A percentile compares a stretch with the other conserved stretches of the same genome.
phyloP scores from a whole-genome alignment of 306 rosid genomes.

The Trifolium pratense region DNA sequence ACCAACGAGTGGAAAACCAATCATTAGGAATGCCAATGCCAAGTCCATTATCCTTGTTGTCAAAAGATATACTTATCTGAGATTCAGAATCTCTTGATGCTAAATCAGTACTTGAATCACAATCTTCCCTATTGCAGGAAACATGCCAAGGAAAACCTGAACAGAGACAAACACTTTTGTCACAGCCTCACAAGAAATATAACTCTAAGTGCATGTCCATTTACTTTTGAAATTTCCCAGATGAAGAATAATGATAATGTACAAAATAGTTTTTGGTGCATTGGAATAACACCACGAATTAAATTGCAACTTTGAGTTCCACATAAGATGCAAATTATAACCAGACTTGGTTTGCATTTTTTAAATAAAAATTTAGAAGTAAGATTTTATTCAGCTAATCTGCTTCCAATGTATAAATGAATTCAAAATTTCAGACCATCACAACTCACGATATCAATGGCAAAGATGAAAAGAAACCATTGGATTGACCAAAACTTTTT shows the following conservation, averaged over 20 bases:
- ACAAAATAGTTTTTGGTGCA: conserved; percentile 29
- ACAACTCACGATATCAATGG: conserved; percentile 24
- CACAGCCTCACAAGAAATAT: conserved; percentile 28
- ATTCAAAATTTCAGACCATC: conserved; percentile 28
- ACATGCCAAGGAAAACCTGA: conserved; percentile 68
- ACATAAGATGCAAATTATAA: conserved; percentile 7
- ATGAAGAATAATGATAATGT: conserved; percentile 20
- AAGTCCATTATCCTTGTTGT: conserved; percentile 61
- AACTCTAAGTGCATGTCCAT: conserved; percentile 32
- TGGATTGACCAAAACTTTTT: conserved; percentile 15
- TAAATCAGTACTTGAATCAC: conserved; percentile 55
- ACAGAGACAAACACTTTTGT: conserved; percentile 9
- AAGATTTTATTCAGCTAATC: conserved; percentile 31
- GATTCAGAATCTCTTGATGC: conserved; percentile 53
- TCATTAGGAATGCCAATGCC: conserved; percentile 58
- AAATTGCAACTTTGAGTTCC: conserved; percentile 37
- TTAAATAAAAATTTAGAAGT: conserved; percentile 14
- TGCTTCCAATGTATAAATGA: conserved; percentile 13
- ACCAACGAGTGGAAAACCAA: conserved; percentile 85
- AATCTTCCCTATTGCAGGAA: conserved; percentile 45
- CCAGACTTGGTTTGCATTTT: not conserved
- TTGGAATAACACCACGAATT: conserved; percentile 25
- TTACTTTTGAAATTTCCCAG: conserved; percentile 17
- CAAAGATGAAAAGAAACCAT: not conserved
- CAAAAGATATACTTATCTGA: conserved; percentile 51